Evolutionary conservation across 176 grass and related monocot species (phyloP), one percentile per base, ranked within the genome.

Genomic region (Carex parvula): DNA sequence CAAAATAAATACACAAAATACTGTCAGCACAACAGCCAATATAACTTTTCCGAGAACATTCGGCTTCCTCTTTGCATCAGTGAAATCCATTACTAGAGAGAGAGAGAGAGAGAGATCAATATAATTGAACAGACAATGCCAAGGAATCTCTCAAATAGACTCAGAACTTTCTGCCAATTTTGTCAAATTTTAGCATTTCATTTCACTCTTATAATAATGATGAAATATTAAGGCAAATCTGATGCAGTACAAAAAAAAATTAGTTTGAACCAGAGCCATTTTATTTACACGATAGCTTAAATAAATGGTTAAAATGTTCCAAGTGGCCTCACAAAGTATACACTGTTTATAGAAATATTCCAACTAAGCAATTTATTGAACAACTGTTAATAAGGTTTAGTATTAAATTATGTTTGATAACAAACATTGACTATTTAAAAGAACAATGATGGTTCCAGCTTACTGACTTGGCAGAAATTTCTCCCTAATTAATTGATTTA

Each of bases 1-100:
- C 77, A 99, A 84, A 87, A 95, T 88, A 87, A 92, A 94, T 88
- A 99, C 77, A 91, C 96, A 99, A n/a, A 99, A 82, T 69, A 80
- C 66, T 57, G 87, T 89, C 69, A 99, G 81, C 80, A 88, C 70
- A 72, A 86, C 83, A 46, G 81, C 93, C 53, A 84, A 85, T 83
- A 95, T 46, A 80, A 95, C 73, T 91, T 95, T 99, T 77, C 88
- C 91, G 85, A 92, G 37, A 89, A 92, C 85, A 86, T 88, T 87
- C 75, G 96, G 89, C 57, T 99, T 99, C 74, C 91, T 83, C 81
- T 92, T 95, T 85, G 87, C 74, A 99, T 99, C 96, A 0, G 91
- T 89, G 85, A 90, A 90, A 84, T 99, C 93, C 93, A 95, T 95
- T 67, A 91, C 96, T 95, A 93, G 32, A 60, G 80, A 67, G 13